phyloP scores from a whole-genome alignment of 2,329 filamentous ascomycete genomes.

The Penicillium glabrum region DNA sequence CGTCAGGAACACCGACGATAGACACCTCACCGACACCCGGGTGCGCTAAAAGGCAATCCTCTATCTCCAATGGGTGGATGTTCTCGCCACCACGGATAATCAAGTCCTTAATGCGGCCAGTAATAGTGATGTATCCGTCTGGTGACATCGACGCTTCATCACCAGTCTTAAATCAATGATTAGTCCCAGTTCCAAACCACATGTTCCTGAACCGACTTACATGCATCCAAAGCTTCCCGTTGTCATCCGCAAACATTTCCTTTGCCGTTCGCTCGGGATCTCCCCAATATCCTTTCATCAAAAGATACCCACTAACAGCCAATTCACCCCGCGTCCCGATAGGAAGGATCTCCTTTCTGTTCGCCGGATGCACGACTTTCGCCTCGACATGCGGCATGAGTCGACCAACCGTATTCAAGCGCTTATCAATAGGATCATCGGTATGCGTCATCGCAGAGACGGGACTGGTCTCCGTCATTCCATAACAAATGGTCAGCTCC shows the following conservation, averaged over 20 bases:
- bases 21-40: conserved; percentile 70
- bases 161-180: conserved; percentile 59
- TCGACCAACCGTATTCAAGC: conserved; percentile 75
- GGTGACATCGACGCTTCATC: conserved; percentile 86
- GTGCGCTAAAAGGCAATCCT: conserved; percentile 80
- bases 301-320: conserved; percentile 76
- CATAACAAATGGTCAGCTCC: conserved; percentile 90
- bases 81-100: conserved; percentile 97
- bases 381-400: conserved; percentile 78
- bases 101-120: conserved; percentile 88
- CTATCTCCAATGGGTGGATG: conserved; percentile 89
- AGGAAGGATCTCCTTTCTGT: conserved; percentile 61
- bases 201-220: conserved; percentile 30
- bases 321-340: conserved; percentile 74
- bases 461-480: conserved; percentile 86
- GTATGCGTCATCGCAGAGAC: conserved; percentile 76
- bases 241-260: conserved; percentile 60
- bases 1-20: conserved; percentile 81
- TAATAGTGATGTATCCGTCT: conserved; percentile 83
- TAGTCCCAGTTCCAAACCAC: neutral
- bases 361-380: conserved; percentile 71
- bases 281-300: conserved; percentile 91
- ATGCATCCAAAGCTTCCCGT: conserved; percentile 75
- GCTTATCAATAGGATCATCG: conserved; percentile 68
- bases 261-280: conserved; percentile 69